Base-by-base conservation (phyloP, 1,284 basidiomycete species). In the Coriolopsis trogii region DNA sequence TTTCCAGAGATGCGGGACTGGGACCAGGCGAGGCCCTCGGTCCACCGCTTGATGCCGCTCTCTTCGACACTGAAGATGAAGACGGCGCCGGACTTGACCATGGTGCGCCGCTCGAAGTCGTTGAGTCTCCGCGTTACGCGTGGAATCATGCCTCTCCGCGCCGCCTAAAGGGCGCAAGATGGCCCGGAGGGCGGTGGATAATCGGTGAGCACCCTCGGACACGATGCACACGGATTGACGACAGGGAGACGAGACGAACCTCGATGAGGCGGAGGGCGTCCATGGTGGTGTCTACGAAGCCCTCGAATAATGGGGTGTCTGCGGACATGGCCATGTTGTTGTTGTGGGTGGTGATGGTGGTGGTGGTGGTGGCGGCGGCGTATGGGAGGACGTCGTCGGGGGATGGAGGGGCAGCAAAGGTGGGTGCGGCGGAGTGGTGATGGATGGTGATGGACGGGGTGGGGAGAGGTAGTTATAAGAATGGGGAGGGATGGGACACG, bases 1-100 rank as follows among this genome's bases (percentile, higher is more conserved):
- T 92, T 92, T 57, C 85, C 85, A 21, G 89, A 81, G 52, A 92
- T 92, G 1, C 90, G 78, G 44, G 88, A 91, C 0, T 89, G 89
- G 16, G 87, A 89, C 89, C 89, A 92, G 21, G 87, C 74, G 31
- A 89, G 71, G 23, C 89, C 88, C 67, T 93, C 89, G 65, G 90
- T 92, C 90, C 90, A 92, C 18, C 90, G 78, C 67, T 89, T 91
- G 68, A 93, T 92, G 20, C 86, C 87, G 55, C 88, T 89, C 63
- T 91, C 88, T 58, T 87, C 82, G 64, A 91, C 89, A 62, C 81
- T 85, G 70, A 91, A 93, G 41, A 92, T 85, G 65, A 91, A 93
- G 24, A 92, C 82, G 9, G 87, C 81, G n/a, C 90, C 90, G 49
- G 86, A 87, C 57, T 79, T 78, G 67, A 93, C 89, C 77, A 89